phyloP scores from a whole-genome alignment of 495 filamentous ascomycete species.

The Penicillium flavigenum region DNA sequence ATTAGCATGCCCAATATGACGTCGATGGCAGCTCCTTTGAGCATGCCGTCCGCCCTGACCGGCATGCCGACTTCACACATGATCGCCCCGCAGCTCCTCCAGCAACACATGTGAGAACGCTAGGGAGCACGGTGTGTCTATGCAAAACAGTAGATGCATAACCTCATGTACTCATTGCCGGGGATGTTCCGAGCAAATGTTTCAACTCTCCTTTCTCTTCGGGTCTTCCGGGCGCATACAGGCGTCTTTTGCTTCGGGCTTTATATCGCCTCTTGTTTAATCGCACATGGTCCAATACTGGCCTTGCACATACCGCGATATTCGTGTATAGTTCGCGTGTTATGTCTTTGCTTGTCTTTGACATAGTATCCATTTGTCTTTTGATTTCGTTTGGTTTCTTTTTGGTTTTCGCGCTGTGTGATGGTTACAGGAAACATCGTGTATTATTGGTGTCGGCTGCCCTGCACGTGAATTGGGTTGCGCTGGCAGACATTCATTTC shows the following conservation, averaged over 20 bases:
- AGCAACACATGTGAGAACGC: slow-evolving; percentile 45
- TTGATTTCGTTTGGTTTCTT: background rate
- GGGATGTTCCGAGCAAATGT: background rate
- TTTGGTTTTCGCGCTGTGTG: background rate
- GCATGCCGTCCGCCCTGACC: slow-evolving; percentile 38
- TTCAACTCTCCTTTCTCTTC: background rate
- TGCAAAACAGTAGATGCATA: background rate
- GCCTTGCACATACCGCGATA: slow-evolving; percentile 5
- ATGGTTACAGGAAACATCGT: slow-evolving; percentile 4
- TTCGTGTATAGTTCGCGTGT: slow-evolving; percentile 1
- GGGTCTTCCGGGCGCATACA: slow-evolving; percentile 2
- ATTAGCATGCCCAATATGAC: slow-evolving; percentile 41
- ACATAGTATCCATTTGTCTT: background rate
- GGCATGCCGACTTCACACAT: slow-evolving; percentile 42
- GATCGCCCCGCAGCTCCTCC: slow-evolving; percentile 48
- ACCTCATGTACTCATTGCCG: background rate
- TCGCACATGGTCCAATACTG: slow-evolving; percentile 5
- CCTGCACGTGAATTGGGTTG: slow-evolving; percentile 2
- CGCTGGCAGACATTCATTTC: slow-evolving; percentile 10
- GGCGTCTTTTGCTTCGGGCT: slow-evolving; percentile 6
- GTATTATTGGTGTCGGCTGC: slow-evolving; percentile 7
- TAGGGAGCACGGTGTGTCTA: background rate
- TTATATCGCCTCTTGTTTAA: slow-evolving; percentile 13
- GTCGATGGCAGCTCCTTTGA: slow-evolving; percentile 41
- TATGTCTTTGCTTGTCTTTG: slow-evolving; percentile 2